phyloP scores from a whole-genome alignment of 257 asterid species.

The Solanum acaule region DNA sequence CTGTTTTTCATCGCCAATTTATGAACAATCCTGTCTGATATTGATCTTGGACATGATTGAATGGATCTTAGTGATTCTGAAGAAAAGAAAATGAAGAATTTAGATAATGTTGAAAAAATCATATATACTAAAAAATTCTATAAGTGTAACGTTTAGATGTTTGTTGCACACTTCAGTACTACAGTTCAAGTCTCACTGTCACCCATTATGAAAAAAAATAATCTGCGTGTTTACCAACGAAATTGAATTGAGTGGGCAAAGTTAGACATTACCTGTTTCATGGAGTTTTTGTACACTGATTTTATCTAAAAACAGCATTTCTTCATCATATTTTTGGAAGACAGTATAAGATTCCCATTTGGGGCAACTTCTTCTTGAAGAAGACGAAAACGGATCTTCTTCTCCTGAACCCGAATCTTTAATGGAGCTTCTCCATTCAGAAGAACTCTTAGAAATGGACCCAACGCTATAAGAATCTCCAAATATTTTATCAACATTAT shows the following conservation, averaged over 20 bases:
- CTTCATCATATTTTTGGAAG: conserved; percentile 88
- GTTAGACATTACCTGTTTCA: conserved; percentile 49
- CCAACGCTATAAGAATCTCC: conserved; percentile 67
- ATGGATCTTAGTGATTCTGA: conserved; percentile 77
- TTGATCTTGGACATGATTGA: conserved; percentile 76
- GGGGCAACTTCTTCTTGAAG: conserved; percentile 88
- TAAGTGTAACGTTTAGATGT: background rate
- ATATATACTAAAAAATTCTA: background rate
- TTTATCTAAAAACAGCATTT: conserved; percentile 78
- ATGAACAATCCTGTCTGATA: conserved; percentile 60
- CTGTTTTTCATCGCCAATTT: conserved; percentile 30
- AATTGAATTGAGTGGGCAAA: background rate
- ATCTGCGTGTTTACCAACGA: background rate
- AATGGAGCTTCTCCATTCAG: conserved; percentile 81
- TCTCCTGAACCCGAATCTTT: conserved; percentile 51
- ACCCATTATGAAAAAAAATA: background rate
- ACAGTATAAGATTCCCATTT: conserved; percentile 92
- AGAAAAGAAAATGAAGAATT: background rate
- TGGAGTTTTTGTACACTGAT: conserved; percentile 71
- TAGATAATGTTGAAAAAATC: background rate
- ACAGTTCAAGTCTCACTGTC: background rate
- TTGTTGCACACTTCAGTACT: background rate
- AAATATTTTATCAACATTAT: conserved; percentile 27
- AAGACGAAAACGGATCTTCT: conserved; percentile 79
- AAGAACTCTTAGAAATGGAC: conserved; percentile 77